A percentile compares a stretch with the other conserved stretches of the same genome.
phyloP scores from a whole-genome alignment of 371 early-diverging fungal genomes.

The Saksenaea oblongispora region DNA sequence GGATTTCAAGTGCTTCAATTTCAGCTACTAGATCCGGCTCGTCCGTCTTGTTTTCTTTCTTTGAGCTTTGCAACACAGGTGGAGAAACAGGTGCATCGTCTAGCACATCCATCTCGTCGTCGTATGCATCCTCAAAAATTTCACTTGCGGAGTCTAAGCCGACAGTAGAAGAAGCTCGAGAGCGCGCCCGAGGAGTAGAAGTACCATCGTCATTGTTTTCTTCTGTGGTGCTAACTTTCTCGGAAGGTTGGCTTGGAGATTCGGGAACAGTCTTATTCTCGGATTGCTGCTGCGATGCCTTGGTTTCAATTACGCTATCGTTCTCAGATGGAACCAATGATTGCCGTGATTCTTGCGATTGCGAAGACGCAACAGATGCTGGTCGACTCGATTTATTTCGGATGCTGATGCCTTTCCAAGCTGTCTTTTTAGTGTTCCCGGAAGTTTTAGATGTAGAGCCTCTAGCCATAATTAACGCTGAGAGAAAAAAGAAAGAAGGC shows the following conservation, averaged over 20 bases:
- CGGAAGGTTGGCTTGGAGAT: neutral
- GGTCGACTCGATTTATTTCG: slow-evolving; percentile 16
- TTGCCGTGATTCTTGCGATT: slow-evolving; percentile 17
- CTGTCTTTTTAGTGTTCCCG: slow-evolving; percentile 12
- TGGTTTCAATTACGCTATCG: slow-evolving; percentile 1
- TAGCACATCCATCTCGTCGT: slow-evolving; percentile 11
- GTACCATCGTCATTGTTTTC: slow-evolving; percentile 8
- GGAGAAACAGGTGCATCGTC: slow-evolving; percentile 10
- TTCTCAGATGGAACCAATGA: slow-evolving; percentile 9
- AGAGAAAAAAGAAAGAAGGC: neutral
- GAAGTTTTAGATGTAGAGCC: neutral
- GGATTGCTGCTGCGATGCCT: neutral
- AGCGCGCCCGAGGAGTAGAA: slow-evolving; percentile 17
- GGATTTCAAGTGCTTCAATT: slow-evolving; percentile 11
- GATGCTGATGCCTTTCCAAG: slow-evolving; percentile 20
- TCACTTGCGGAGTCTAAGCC: slow-evolving; percentile 25
- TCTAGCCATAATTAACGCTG: neutral
- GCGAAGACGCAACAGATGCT: slow-evolving; percentile 7
- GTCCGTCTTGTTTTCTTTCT: neutral
- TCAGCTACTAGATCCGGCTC: slow-evolving; percentile 7
- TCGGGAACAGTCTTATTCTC: neutral
- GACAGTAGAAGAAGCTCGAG: slow-evolving; percentile 20
- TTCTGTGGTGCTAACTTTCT: neutral
- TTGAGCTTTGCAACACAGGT: neutral
- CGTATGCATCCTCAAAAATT: slow-evolving; percentile 23